phyloP scores from a whole-genome alignment of 306 rosid genomes.

The Glycine tomentella region DNA sequence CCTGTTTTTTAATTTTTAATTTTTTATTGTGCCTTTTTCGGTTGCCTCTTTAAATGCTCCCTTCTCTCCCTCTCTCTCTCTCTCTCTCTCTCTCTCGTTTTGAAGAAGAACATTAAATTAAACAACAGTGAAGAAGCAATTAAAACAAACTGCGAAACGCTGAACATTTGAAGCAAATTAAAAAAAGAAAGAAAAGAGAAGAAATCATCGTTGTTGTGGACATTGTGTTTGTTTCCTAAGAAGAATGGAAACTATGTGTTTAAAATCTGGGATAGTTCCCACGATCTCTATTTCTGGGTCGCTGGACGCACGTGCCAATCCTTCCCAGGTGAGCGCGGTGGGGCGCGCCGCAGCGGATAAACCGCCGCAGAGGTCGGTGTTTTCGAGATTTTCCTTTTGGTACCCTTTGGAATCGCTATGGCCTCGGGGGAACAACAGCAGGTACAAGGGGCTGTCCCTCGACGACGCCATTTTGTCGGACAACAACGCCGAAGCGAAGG shows the following conservation, averaged over 20 bases:
- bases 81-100: not conserved
- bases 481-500: constrained; percentile 41
- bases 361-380: constrained; percentile 49
- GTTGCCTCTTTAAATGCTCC: constrained; percentile 10
- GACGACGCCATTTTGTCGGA: constrained; percentile 74
- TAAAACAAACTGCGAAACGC: not conserved
- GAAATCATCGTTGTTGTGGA: constrained; percentile 7
- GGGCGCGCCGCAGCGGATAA: constrained; percentile 55
- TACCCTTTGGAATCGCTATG: constrained; percentile 73
- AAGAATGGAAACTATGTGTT: constrained; percentile 70
- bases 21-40: too few relatives aligned
- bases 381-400: constrained; percentile 70
- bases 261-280: constrained; percentile 65
- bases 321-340: constrained; percentile 63
- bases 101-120: not conserved
- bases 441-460: constrained; percentile 62
- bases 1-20: not conserved
- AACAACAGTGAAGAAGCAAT: not conserved
- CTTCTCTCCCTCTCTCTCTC: not conserved
- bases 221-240: not conserved
- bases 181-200: too few relatives aligned
- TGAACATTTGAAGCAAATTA: too few relatives aligned
- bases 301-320: constrained; percentile 62
- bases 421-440: constrained; percentile 55
- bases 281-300: constrained; percentile 64